These are phyloP conservation scores for Puya raimondii DNA, from an alignment of 176 grass and related monocot genomes.

Conservation along the genomic window DNA sequence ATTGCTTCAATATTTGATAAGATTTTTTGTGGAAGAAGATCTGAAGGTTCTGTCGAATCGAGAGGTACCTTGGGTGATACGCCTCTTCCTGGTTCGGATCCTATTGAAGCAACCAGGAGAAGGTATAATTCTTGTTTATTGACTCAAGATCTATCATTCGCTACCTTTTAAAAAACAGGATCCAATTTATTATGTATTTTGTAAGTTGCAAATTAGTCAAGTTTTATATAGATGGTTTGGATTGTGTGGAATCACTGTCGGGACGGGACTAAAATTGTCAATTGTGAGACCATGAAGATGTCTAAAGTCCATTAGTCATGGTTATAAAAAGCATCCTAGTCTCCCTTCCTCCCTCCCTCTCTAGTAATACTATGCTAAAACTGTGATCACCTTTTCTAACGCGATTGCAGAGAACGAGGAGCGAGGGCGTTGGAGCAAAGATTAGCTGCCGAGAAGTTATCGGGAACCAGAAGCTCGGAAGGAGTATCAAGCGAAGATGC, in stretches of 20 bases:
- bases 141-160: background rate
- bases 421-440: constrained; percentile 92
- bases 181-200: background rate
- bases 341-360: background rate
- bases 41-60: constrained; percentile 34
- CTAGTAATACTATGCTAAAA: background rate
- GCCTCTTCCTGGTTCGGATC: constrained; percentile 75
- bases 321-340: no score
- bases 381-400: background rate
- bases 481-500: constrained; percentile 21
- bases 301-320: no score
- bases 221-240: no score
- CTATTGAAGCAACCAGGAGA: constrained; percentile 77
- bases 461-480: constrained; percentile 33
- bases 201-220: no score
- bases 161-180: background rate
- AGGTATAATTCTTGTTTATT: constrained; percentile 39
- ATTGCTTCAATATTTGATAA: constrained; percentile 75
- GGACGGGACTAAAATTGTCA: no score
- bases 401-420: constrained; percentile 64
- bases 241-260: no score
- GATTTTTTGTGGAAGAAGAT: constrained; percentile 90
- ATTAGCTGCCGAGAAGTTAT: constrained; percentile 73
- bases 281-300: no score
- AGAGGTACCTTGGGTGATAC: constrained; percentile 54